Conservation (phyloP, 2,329 filamentous ascomycete species). For the Aspergillus eucalypticola region DNA sequence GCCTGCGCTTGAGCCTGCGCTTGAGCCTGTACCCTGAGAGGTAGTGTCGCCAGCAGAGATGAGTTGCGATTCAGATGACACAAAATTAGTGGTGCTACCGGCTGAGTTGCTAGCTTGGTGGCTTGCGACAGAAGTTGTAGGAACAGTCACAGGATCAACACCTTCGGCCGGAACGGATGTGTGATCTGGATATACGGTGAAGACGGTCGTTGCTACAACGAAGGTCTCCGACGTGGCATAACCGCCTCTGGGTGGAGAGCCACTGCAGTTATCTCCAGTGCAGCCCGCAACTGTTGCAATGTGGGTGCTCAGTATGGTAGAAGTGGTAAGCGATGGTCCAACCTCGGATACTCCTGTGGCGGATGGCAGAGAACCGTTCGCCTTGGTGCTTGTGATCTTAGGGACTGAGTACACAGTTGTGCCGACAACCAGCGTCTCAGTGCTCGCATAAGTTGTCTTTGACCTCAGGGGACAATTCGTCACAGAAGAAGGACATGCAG, state of each 20-base stretch:
- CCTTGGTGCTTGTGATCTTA: background rate
- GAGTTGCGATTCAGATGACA: background rate
- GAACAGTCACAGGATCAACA: background rate
- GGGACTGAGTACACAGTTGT: slow-evolving; percentile 28
- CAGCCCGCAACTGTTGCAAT: background rate
- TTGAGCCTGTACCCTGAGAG: background rate
- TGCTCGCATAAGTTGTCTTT: slow-evolving; percentile 20
- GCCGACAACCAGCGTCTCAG: slow-evolving; percentile 23
- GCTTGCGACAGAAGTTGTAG: background rate
- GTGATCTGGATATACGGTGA: background rate
- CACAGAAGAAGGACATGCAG: slow-evolving; percentile 27
- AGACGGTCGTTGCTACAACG: background rate
- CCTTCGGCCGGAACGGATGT: background rate
- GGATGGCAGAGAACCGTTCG: background rate
- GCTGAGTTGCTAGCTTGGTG: background rate
- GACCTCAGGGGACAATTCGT: slow-evolving; percentile 28
- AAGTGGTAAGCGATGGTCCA: background rate
- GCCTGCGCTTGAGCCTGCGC: background rate
- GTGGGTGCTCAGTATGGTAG: background rate
- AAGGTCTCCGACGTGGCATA: background rate
- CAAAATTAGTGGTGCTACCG: background rate
- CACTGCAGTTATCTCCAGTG: background rate
- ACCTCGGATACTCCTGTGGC: background rate
- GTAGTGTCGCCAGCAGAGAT: background rate
- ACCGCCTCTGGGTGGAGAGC: background rate